phyloP scores from a whole-genome alignment of 768 basidiomycete species.

The Mycena kentingensis region DNA sequence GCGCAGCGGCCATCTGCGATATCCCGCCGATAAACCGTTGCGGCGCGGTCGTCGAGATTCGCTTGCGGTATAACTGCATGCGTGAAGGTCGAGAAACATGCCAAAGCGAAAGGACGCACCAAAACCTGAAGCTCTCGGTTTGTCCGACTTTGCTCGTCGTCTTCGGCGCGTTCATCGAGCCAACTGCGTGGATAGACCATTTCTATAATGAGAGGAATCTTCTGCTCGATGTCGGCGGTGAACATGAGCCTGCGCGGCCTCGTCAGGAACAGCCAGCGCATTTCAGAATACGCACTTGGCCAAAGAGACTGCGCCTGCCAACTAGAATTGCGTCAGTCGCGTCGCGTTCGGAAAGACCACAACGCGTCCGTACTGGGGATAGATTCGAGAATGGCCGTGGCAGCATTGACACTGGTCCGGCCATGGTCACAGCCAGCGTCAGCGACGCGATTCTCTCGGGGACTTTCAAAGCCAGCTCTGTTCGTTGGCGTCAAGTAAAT shows the following conservation, averaged over 20 bases:
- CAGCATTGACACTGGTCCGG: too few relatives aligned
- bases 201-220: slow-evolving; percentile 50
- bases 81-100: not conserved
- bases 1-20: slow-evolving; percentile 70
- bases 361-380: slow-evolving; percentile 52
- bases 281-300: slow-evolving; percentile 30
- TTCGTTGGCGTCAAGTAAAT: not conserved
- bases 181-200: slow-evolving; percentile 66
- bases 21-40: slow-evolving; percentile 63
- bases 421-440: slow-evolving; percentile 67
- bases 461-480: slow-evolving; percentile 70
- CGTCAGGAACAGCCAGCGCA: not conserved
- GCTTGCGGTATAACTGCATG: slow-evolving; percentile 45
- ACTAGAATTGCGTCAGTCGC: slow-evolving; percentile 30
- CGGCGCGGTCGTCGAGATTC: slow-evolving; percentile 53
- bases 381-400: slow-evolving; percentile 52
- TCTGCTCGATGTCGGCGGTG: slow-evolving; percentile 49
- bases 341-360: not conserved
- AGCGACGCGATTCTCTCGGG: slow-evolving; percentile 70
- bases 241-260: slow-evolving; percentile 30
- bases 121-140: slow-evolving; percentile 62
- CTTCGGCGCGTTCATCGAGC: slow-evolving; percentile 55
- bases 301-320: slow-evolving; percentile 39
- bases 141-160: slow-evolving; percentile 59
- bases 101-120: slow-evolving; percentile 35